A percentile compares a stretch with the other conserved stretches of the same genome.
Conservation (phyloP, 495 filamentous ascomycete species). For the Neurospora sublineolata region DNA sequence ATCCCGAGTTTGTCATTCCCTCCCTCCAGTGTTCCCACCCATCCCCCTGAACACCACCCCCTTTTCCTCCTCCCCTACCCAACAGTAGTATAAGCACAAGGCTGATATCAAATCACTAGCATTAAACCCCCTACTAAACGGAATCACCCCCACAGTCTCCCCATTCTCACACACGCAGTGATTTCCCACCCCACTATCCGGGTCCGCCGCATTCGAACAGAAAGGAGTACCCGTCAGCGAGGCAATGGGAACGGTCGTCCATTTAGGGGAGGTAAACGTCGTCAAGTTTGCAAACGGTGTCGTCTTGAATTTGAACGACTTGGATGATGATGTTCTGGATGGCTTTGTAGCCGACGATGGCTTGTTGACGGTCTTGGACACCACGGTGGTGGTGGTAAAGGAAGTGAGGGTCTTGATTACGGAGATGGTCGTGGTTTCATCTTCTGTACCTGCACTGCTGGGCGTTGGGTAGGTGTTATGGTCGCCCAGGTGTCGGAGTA, state of each 20-base stretch:
- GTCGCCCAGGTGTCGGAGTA: not conserved
- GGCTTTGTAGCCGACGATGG: not conserved
- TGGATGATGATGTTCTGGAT: not conserved
- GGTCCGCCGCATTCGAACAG: slow-evolving; percentile 8
- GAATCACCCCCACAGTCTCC: slow-evolving; percentile 5
- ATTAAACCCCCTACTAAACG: not conserved
- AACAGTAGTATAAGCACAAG: slow-evolving; percentile 14
- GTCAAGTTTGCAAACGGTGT: not conserved
- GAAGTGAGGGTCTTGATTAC: not conserved
- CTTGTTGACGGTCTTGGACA: not conserved
- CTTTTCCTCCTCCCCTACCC: not conserved
- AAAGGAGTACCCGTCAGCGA: slow-evolving; percentile 7
- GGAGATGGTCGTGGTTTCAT: not conserved
- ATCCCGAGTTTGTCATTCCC: not conserved
- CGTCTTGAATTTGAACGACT: not conserved
- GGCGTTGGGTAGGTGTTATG: not conserved
- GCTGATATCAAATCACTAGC: slow-evolving; percentile 12
- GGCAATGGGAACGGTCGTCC: slow-evolving; percentile 9
- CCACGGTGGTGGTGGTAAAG: not conserved
- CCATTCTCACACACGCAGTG: slow-evolving; percentile 14
- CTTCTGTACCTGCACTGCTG: not conserved
- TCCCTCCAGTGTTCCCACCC: not conserved
- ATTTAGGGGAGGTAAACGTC: not conserved
- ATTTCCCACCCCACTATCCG: slow-evolving; percentile 8
- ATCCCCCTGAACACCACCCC: not conserved